Evolutionary conservation across 768 basidiomycete genomes (phyloP), one percentile per base, ranked within the genome.

Genomic region (Phanerochaete sordida): DNA sequence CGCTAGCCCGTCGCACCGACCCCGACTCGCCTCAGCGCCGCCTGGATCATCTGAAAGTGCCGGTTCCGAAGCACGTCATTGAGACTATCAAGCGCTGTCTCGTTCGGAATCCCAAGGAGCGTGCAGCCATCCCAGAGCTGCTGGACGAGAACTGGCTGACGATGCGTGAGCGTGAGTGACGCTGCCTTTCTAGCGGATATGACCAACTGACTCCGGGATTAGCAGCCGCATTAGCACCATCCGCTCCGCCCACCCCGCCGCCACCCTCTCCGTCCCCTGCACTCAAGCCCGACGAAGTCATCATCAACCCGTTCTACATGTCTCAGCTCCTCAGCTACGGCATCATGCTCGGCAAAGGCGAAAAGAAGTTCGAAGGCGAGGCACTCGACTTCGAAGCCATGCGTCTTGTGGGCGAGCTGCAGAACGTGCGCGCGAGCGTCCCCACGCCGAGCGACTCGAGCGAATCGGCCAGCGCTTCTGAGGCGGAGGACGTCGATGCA

Each of bases 41-140:
- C 63, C 77, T 89, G 61, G 85, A 89, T 23, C 86, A 91, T 65
- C 72, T 93, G 59, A 87, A 82, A 66, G 80, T 83, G 60, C 78
- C 76, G n/a, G 90, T 98, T 35, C 81, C 86, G 55, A 72, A 73
- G 49, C 85, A 88, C 64, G 86, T 95, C n/a, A 87, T 97, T 60
- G 80, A 79, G 57, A 85, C 84, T 51, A 94, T 98, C 79, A 85
- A 86, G 74, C 84, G 82, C 59, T 99, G 96, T 71, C 73, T 98
- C 65, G 76, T 76, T 55, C 84, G 93, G 62, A 81, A 84, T 66
- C 86, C 93, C 30, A 96, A 95, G 72, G 85, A 89, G 65, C 77
- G 96, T 27, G 85, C 88, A 65, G 88, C 91, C 5, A 98, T 98
- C 62, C 92, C 93, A 1, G 86, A 95, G 68, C 74, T 99, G 68